Conservation (phyloP, 1,139 yeast genomes). For the Suhomyces bribrorum region DNA sequence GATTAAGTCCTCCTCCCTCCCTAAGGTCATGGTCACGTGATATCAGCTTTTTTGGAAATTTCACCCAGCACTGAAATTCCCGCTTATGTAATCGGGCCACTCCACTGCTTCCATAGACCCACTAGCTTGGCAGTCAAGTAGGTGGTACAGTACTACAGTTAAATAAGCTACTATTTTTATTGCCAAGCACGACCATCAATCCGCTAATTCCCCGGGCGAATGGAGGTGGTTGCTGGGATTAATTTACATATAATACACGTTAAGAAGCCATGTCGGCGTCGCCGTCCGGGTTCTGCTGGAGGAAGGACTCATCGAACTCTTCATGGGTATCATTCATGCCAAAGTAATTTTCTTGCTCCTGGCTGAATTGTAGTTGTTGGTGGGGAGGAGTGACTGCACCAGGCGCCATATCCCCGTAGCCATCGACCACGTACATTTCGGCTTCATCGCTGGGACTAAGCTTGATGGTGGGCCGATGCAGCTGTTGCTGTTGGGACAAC, state of each 20-base stretch:
- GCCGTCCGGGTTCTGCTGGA: constrained; percentile 8
- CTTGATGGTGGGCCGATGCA: constrained; percentile 14
- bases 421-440: constrained; percentile 43
- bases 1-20: too few species aligned
- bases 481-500: constrained; percentile 1
- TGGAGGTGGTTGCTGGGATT: constrained; percentile 1
- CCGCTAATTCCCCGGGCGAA: too few species aligned
- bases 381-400: constrained; percentile 17
- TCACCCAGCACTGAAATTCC: too few species aligned
- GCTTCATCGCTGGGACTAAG: constrained; percentile 45
- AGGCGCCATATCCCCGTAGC: constrained; percentile 26
- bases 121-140: too few species aligned
- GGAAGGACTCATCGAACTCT: constrained; percentile 10
- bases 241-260: constrained; percentile 11
- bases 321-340: constrained; percentile 26
- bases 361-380: constrained; percentile 20
- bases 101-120: too few species aligned
- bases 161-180: too few species aligned
- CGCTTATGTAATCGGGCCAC: too few species aligned
- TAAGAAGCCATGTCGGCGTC: constrained; percentile 8
- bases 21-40: too few species aligned
- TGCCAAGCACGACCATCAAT: too few species aligned
- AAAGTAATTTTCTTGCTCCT: constrained; percentile 44
- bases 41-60: too few species aligned
- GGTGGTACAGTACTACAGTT: too few species aligned